Conservation (phyloP, 257 asterid genomes). For the Euphrasia confusa region DNA sequence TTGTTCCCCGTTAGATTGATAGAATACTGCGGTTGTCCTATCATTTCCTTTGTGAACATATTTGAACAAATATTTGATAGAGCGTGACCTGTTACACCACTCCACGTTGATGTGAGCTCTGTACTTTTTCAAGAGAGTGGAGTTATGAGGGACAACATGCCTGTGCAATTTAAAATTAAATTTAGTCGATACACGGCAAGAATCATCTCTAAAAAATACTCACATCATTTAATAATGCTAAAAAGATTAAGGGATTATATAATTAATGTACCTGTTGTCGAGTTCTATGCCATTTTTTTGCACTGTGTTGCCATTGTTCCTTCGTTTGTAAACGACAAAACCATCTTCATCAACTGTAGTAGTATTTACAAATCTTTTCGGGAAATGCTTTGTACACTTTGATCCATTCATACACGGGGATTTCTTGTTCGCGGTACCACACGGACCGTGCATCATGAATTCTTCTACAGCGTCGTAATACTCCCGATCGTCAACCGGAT, state of each 20-base stretch:
- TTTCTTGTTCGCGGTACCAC: not conserved
- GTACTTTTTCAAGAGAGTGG: not conserved
- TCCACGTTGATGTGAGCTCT: not conserved
- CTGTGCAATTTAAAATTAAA: too few relatives aligned
- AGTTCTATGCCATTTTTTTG: not conserved
- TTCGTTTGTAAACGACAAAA: not conserved
- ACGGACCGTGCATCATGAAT: slow-evolving; percentile 13
- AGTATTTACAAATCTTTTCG: not conserved
- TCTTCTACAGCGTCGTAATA: not conserved
- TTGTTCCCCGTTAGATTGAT: not conserved
- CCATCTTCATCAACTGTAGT: not conserved
- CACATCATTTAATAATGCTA: too few relatives aligned
- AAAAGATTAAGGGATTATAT: too few relatives aligned
- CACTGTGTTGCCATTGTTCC: not conserved
- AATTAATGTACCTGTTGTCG: not conserved
- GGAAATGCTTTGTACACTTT: not conserved
- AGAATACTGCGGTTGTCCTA: not conserved
- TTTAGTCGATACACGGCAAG: too few relatives aligned
- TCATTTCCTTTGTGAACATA: not conserved
- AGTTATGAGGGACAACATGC: not conserved
- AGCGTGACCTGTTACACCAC: not conserved
- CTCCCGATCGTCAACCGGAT: not conserved
- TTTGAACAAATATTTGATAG: slow-evolving; percentile 1
- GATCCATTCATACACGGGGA: not conserved
- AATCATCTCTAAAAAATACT: too few relatives aligned